Evolutionary conservation across 768 basidiomycete genomes (phyloP), one percentile per base, ranked within the genome.

Genomic region (Infundibulicybe gibba): DNA sequence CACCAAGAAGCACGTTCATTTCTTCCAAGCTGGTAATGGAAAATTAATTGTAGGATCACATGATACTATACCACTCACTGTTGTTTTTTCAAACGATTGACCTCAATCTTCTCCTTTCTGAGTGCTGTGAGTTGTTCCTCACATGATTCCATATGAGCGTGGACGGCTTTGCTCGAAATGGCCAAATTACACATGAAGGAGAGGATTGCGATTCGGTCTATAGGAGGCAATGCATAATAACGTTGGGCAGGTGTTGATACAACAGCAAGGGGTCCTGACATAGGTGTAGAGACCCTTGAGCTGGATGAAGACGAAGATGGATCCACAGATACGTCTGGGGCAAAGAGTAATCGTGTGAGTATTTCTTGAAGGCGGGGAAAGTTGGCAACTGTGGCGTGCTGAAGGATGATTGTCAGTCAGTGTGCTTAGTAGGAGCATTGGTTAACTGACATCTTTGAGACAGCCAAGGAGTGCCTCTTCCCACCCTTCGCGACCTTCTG

Each of bases 81-180:
- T 61, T 87, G 83, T 65, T 91, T 94, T 69, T 87, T 87, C 57
- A 85, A 73, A 49, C 94, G 79, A 67, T 97, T 97, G 50, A 94
- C 83, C 52, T 98, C 97, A 30, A 94, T 93, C 64, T 94, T 90
- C 64, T 95, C 91, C 67, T 98, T 99, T 52, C 97, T 71, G 31
- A 97, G 72, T 20, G 94, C 90, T 8, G 97, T 98, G 51, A 99
- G 65, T 53, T 88, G 85, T 55, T 88, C 80, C 59, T 94, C 93
- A 57, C 90, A 91, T 39, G 81, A 78, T 57, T 99, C 97, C 81
- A 98, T 88, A 57, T 91, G 89, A 5, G 77, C 66, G 59, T 94
- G 89, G 16, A 97, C 83, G 9, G 83, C 77, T 66, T 93, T 95
- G 65, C 90, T 93, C 17, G 94, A 92, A 19, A 94, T 81, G 1